Percentiles rank a stretch among this genome's conserved stretches.
Evolutionary conservation across 192 early-diverging fungal species (phyloP).

Genomic region (Backusella morwellensis): DNA sequence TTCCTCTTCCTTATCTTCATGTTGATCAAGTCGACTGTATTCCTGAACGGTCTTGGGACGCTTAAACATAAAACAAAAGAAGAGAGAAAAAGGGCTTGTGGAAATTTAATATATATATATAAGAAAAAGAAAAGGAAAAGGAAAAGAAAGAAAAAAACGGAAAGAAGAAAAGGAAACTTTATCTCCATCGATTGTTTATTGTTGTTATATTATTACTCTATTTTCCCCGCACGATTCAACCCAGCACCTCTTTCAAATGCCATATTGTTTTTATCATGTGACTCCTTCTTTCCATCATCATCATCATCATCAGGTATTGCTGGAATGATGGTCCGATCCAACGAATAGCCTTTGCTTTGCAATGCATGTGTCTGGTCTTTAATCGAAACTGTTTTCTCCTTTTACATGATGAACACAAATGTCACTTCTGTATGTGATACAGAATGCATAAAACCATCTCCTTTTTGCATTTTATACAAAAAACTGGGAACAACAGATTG

Average conservation of each 20-base stretch:
- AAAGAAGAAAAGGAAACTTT: not conserved
- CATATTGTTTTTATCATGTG: not conserved
- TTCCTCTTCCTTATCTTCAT: slow-evolving; percentile 23
- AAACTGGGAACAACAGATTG: no score
- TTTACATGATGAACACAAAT: not conserved
- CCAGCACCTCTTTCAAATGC: not conserved
- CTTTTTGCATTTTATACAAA: no score
- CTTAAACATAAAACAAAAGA: not conserved
- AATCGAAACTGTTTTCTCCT: not conserved
- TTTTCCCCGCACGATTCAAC: not conserved
- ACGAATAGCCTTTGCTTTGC: not conserved
- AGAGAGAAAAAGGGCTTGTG: not conserved
- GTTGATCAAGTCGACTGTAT: slow-evolving; percentile 20
- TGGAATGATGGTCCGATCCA: not conserved
- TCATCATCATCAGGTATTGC: not conserved
- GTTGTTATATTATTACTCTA: not conserved
- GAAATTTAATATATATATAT: not conserved
- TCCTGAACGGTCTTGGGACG: not conserved
- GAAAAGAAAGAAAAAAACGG: not conserved
- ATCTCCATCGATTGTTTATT: not conserved
- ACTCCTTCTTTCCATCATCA: not conserved
- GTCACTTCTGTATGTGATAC: not conserved
- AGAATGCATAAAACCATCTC: not conserved
- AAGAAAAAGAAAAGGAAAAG: not conserved
- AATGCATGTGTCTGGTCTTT: not conserved